Base-by-base conservation (phyloP, 257 asterid species). In the Eucommia ulmoides region DNA sequence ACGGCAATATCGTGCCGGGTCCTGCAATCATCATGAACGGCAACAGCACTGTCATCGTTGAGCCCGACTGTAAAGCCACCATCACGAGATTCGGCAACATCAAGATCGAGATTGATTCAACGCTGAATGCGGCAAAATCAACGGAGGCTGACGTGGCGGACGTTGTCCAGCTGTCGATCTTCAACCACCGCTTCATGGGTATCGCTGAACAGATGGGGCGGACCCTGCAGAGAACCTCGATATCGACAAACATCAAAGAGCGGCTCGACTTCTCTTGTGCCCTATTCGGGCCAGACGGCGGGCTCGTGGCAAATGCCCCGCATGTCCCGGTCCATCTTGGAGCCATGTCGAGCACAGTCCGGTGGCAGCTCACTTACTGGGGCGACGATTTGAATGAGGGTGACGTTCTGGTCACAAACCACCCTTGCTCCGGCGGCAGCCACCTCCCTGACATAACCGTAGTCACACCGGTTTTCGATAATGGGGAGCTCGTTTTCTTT, bases 181-280 rank as follows among this genome's bases (percentile, higher is more conserved):
- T 89, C 81, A 89, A 89, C 45, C 88, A 89, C 54, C 64, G 96
- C 63, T 89, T 82, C 64, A 89, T 89, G 96, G 96, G 98, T 20
- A 89, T 89, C 59, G 98, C 98, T 20, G 98, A 89, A 59, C 98
- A 89, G 76, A 89, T 89, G 98, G 98, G 98, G 2, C 91, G 98
- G 20, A 89, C 98, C 48, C 71, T 89, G 51, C 98, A 89, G 70
- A 71, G 98, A 59, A 89, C 98, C 19, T 89, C 98, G 6, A 80
- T 89, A 56, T 89, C 98, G 15, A 89, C 98, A 45, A 89, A 89
- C 62, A 85, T 89, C 23, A 89, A 86, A 69, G 98, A 89, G 52
- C 78, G 96, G 15, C 70, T 89, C 53, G 98, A 89, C 74, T 89
- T 89, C 75, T 89, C 98, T 25, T 89, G 98, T 55, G 96, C 98